Conservation (phyloP, 352 stramenopile species). For the Globisporangium polare region DNA sequence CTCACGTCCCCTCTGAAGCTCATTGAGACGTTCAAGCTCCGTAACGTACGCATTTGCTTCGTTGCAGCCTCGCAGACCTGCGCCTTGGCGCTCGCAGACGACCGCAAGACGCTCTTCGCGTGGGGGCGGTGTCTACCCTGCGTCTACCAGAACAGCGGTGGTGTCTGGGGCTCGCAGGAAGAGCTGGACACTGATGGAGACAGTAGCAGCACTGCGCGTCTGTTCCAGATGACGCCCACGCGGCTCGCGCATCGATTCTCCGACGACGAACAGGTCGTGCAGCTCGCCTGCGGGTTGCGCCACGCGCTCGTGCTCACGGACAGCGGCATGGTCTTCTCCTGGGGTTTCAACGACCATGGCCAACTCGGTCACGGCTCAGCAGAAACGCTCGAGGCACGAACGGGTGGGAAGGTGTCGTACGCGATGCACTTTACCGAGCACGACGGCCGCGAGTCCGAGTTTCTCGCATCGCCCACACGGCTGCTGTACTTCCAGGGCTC, state of each 20-base stretch:
- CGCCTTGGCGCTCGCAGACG: conserved; percentile 34
- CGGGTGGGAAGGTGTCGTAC: conserved; percentile 31
- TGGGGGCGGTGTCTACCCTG: conserved; percentile 57
- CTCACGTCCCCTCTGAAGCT: conserved; percentile 25
- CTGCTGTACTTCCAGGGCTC: conserved; percentile 68
- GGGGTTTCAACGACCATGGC: conserved; percentile 77
- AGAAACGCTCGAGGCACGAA: conserved; percentile 42
- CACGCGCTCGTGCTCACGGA: conserved; percentile 52
- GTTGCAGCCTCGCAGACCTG: conserved; percentile 45
- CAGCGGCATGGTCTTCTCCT: conserved; percentile 62
- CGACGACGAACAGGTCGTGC: conserved; percentile 13
- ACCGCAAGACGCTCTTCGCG: conserved; percentile 40
- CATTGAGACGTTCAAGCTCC: conserved; percentile 42
- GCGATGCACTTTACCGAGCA: conserved; percentile 48
- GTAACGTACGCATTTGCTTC: conserved; percentile 27
- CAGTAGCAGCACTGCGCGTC: not conserved
- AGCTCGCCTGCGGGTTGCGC: conserved; percentile 46
- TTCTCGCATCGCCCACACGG: conserved; percentile 34
- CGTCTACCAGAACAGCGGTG: conserved; percentile 14
- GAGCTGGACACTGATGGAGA: conserved; percentile 6
- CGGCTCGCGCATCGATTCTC: conserved; percentile 30
- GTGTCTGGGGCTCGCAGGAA: not conserved
- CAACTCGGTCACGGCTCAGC: conserved; percentile 61
- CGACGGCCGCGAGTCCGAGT: conserved; percentile 37
- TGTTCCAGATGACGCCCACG: conserved; percentile 20